Conservation (phyloP, 257 asterid genomes). For the Solanum medicagineum region DNA sequence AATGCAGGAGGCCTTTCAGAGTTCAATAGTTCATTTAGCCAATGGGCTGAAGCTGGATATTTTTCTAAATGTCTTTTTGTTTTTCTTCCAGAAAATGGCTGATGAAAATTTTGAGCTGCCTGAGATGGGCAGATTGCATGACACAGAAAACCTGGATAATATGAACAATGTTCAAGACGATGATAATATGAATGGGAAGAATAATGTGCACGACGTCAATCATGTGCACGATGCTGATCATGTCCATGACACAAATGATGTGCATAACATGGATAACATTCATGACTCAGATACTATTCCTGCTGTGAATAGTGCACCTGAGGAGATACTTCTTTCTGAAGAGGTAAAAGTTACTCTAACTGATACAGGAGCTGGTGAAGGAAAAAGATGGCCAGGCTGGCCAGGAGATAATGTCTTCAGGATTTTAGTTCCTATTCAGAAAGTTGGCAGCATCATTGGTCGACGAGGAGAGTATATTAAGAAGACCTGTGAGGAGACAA, state of each 20-base stretch:
- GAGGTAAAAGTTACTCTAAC: constrained; percentile 18
- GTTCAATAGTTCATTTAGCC: not conserved
- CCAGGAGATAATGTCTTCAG: constrained; percentile 69
- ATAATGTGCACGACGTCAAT: not conserved
- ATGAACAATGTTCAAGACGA: not conserved
- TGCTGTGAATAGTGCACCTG: constrained; percentile 10
- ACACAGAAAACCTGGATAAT: not conserved
- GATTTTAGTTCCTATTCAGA: constrained; percentile 54
- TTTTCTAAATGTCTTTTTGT: not conserved
- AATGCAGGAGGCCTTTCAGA: not conserved
- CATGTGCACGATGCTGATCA: not conserved
- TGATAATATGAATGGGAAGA: not conserved
- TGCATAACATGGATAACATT: not conserved
- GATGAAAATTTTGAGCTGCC: constrained; percentile 21
- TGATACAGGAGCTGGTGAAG: constrained; percentile 25
- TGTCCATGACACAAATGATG: not conserved
- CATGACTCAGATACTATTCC: not conserved
- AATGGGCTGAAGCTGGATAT: not conserved
- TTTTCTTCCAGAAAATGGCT: constrained; percentile 27
- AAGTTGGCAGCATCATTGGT: constrained; percentile 67
- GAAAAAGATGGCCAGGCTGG: constrained; percentile 77
- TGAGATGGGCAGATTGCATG: not conserved
- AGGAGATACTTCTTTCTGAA: constrained; percentile 22
- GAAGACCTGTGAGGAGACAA: constrained; percentile 61
- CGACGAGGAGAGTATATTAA: constrained; percentile 67